Evolutionary conservation across 164 flowering plant species (phyloP).

Genomic region (Tetrastigma voinierianum): DNA sequence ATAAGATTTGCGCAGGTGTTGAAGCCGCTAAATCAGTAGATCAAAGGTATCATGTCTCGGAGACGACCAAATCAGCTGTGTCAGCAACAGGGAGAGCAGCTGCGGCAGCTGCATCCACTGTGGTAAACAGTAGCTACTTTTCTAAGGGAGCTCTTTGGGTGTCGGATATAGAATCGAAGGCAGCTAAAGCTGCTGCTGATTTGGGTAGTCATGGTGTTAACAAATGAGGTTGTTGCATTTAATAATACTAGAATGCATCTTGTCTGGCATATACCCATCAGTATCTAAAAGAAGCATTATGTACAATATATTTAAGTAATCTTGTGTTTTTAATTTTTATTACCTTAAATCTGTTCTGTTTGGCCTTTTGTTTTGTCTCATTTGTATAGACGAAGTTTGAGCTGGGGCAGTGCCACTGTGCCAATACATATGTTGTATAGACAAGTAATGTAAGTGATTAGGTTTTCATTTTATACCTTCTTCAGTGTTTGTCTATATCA

Average conservation of each 20-base stretch:
- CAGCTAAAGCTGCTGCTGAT: slow-evolving; percentile 74
- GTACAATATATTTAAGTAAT: no score
- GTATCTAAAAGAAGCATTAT: no score
- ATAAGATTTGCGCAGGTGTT: slow-evolving; percentile 61
- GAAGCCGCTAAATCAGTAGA: slow-evolving; percentile 65
- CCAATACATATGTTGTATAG: no score
- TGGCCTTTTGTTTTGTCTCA: no score
- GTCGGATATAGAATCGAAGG: slow-evolving; percentile 62
- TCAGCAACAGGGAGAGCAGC: slow-evolving; percentile 67
- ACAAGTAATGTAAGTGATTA: no score
- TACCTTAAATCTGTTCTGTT: no score
- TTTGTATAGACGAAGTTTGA: no score
- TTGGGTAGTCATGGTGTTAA: slow-evolving; percentile 45
- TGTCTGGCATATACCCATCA: no score
- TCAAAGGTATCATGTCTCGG: slow-evolving; percentile 60
- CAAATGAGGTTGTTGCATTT: slow-evolving; percentile 12
- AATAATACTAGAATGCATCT: background rate
- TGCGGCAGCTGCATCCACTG: slow-evolving; percentile 56
- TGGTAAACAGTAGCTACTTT: slow-evolving; percentile 80
- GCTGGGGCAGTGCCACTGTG: no score
- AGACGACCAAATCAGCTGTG: slow-evolving; percentile 54
- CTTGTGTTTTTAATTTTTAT: no score
- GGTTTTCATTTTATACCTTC: no score
- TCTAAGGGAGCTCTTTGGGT: slow-evolving; percentile 79
- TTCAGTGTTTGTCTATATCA: no score